Evolutionary conservation across 306 rosid species (phyloP).

Genomic region (Prunus mongolica): DNA sequence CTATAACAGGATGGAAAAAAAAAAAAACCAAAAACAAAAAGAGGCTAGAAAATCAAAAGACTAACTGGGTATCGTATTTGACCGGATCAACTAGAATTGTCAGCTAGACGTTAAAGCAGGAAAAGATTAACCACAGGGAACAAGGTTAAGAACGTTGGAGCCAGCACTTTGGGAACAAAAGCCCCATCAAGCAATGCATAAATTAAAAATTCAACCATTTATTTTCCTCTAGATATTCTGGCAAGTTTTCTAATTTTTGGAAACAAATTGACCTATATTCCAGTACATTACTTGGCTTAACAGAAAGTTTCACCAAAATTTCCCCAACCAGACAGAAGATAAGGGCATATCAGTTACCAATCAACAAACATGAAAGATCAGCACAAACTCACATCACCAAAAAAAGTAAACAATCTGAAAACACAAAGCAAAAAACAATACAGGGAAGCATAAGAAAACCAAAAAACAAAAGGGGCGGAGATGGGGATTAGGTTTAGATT

Average conservation of each 20-base stretch:
- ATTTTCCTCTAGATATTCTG: too few species aligned
- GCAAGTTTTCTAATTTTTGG: too few species aligned
- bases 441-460: background rate
- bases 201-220: too few species aligned
- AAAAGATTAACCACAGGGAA: background rate
- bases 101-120: background rate
- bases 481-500: background rate
- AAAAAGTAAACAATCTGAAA: background rate
- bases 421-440: background rate
- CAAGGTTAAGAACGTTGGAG: background rate
- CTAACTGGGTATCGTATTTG: background rate
- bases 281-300: background rate
- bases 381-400: background rate
- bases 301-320: background rate
- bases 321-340: background rate
- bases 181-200: background rate
- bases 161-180: background rate
- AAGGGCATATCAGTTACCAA: background rate
- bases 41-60: background rate
- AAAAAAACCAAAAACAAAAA: too few species aligned
- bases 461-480: background rate
- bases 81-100: background rate
- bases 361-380: background rate
- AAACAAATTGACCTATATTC: background rate
- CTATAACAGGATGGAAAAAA: background rate